Conservation (phyloP, 129 eudicot genomes). For the Flaveria trinervia region DNA sequence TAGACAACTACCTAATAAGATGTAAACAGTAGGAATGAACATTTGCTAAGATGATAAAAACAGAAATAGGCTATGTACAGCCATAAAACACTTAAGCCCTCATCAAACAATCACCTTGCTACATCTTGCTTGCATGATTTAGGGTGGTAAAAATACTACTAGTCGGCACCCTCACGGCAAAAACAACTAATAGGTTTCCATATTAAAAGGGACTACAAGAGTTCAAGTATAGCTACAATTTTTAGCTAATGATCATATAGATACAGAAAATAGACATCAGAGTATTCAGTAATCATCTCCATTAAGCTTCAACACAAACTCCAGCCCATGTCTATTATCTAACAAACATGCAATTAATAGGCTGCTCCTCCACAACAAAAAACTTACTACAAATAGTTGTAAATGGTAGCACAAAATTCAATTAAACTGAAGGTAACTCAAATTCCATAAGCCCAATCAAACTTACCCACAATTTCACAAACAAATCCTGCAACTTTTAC, state of each 20-base stretch:
- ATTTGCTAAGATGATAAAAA: neutral
- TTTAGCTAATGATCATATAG: neutral
- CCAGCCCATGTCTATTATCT: neutral
- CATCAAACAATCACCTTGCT: conserved; percentile 1
- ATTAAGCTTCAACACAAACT: neutral
- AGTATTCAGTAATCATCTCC: neutral
- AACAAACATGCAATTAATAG: neutral
- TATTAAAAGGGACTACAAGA: neutral
- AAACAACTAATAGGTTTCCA: neutral
- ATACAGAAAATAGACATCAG: neutral
- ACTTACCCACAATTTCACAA: no score
- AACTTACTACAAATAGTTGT: neutral
- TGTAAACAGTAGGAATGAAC: neutral
- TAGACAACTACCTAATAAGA: neutral
- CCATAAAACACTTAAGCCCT: neutral
- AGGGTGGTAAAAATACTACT: neutral
- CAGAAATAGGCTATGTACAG: neutral
- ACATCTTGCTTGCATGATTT: conserved; percentile 10
- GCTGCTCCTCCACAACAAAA: conserved; percentile 4
- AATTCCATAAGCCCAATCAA: no score
- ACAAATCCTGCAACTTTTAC: conserved; percentile 8
- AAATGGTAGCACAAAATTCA: no score
- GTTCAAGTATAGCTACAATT: neutral
- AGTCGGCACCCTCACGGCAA: neutral
- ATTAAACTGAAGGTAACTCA: no score